Base-by-base conservation (phyloP, 2,329 filamentous ascomycete genomes). In the Ramularia collo-cygni region DNA sequence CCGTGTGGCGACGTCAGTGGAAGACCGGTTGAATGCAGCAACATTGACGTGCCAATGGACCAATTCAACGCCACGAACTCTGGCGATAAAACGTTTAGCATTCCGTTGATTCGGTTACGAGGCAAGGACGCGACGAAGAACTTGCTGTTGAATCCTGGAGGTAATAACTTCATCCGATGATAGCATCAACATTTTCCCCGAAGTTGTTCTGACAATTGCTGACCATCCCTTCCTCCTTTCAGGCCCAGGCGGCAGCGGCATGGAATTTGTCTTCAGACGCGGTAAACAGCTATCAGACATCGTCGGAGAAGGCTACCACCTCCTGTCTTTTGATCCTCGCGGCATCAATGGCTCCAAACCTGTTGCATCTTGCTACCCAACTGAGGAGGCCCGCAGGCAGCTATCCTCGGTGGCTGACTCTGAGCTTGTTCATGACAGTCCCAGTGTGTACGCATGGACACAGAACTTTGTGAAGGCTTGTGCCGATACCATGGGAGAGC, bases 231-330 rank as follows among this genome's bases (percentile, higher is more conserved):
- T n/a, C 8, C 16, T 27, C 3, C 15, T 16, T 37, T 44, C n/a
- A n/a, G n/a, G 48, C 6, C 46, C 48, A n/a, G 48, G 47, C 10
- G 47, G 47, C 16, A 41, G 36, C 18, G 47, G 48, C n/a, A 37
- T 42, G 15, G 48, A 49, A 18, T 51, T 51, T 31, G 28, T 51
- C 29, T 51, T 47, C 46, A 24, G 48, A 14, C 32, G 44, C 15
- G 48, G 46, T 13, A 51, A 49, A 38, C 48, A 51, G 28, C 33
- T 51, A 14, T 43, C 42, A 9, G 47, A 52, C 14, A 52, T 50
- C 8, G 47, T 52, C 5, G 49, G 47, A 16, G 43, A 52, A 24
- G 47, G 44, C 8, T 50, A 48, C 14, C 49, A 52, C 36, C 41
- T 52, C 3, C 29, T 52, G 19, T 50, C 44, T 9, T 52, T 52